These are phyloP conservation scores for Triangularia verruculosa DNA, from an alignment of 2,329 filamentous ascomycete genomes.

Conservation along the genomic window DNA sequence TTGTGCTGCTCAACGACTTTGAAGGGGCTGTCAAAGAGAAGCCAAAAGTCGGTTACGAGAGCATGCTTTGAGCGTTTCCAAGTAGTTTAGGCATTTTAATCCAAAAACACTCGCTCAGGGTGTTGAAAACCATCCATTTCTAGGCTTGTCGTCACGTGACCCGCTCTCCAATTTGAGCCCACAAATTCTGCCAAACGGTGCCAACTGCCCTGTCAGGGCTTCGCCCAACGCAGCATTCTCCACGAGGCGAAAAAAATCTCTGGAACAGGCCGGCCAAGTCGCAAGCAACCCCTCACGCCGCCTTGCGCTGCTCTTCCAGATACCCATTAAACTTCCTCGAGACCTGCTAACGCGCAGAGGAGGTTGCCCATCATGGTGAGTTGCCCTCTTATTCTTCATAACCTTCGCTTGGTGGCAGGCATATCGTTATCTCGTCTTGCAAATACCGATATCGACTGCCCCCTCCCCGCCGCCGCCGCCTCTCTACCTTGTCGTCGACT, in stretches of 20 bases:
- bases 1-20: not conserved
- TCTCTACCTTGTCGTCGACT: slow-evolving; percentile 4
- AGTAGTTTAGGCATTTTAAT: not conserved
- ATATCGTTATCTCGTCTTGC: not conserved
- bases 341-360: slow-evolving; percentile 40
- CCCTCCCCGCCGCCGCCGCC: slow-evolving; percentile 5
- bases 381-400: slow-evolving; percentile 9
- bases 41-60: not conserved
- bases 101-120: not conserved
- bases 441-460: slow-evolving; percentile 9
- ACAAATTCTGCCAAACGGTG: slow-evolving; percentile 27
- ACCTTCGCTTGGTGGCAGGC: not conserved
- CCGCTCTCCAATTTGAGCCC: slow-evolving; percentile 24
- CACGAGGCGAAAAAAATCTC: slow-evolving; percentile 31
- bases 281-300: slow-evolving; percentile 27
- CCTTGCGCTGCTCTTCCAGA: slow-evolving; percentile 26
- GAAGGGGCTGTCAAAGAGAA: not conserved
- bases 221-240: slow-evolving; percentile 23
- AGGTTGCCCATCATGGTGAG: slow-evolving; percentile 52
- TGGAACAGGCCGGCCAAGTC: slow-evolving; percentile 28
- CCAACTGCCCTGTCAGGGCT: slow-evolving; percentile 26
- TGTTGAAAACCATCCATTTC: not conserved
- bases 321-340: slow-evolving; percentile 36
- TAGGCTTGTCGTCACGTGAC: slow-evolving; percentile 25
- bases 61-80: not conserved